A percentile compares a stretch with the other conserved stretches of the same genome.
Evolutionary conservation across 2,329 filamentous ascomycete genomes (phyloP).

Genomic region (Fusarium duplospermum): DNA sequence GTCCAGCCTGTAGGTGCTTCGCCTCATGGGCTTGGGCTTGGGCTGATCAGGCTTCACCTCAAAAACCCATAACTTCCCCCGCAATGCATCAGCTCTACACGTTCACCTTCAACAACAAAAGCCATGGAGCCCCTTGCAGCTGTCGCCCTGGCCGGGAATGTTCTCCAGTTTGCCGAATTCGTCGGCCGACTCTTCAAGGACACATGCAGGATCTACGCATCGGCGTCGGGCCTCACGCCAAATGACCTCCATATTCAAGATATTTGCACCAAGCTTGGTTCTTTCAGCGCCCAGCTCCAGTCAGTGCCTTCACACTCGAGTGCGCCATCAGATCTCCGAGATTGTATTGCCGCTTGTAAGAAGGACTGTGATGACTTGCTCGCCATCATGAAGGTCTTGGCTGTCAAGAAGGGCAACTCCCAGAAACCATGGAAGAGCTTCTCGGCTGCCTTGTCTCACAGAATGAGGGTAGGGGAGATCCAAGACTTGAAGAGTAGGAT

Average conservation of each 20-base stretch:
- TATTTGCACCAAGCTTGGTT: background rate
- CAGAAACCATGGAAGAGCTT: background rate
- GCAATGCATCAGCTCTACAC: background rate
- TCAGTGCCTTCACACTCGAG: background rate
- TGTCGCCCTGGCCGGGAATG: background rate
- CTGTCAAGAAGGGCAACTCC: background rate
- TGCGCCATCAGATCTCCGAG: background rate
- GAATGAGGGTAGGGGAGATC: background rate
- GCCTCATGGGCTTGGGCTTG: background rate
- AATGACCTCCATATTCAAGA: background rate
- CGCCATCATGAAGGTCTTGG: background rate
- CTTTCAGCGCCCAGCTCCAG: background rate
- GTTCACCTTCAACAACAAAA: background rate
- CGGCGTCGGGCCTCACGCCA: background rate
- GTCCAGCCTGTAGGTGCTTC: background rate
- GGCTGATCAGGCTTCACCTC: background rate
- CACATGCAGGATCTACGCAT: background rate
- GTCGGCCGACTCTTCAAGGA: background rate
- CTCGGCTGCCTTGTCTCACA: background rate
- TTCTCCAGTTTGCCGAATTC: background rate
- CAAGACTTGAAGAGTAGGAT: background rate
- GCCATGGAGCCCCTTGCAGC: background rate
- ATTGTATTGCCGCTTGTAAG: background rate
- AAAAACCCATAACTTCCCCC: background rate
- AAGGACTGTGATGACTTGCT: background rate